Base-by-base conservation (phyloP, 1,139 yeast genomes). In the Blastobotrys petasosporus region DNA sequence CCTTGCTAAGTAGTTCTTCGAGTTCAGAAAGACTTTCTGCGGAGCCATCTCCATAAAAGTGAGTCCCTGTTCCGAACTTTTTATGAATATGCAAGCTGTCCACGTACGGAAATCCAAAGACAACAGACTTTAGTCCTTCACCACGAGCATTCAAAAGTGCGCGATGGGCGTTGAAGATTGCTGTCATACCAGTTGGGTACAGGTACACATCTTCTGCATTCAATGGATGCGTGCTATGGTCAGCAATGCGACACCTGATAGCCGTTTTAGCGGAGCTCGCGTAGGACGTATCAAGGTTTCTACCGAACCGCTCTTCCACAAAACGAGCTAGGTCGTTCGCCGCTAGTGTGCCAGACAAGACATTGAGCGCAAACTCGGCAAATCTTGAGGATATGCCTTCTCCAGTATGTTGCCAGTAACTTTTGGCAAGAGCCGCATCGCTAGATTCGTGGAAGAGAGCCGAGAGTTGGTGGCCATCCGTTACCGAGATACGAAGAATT, bases 381-480 rank as follows among this genome's bases (percentile, higher is more conserved):
- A 82, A 70, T 58, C 97, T 71, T 9, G 95, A 85, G 15, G 96
- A 85, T 37, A 92, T 77, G 10, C 96, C 96, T 64, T 92, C 97
- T 30, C 98, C 98, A 0, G 95, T 73, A 59, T 90, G 97, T 62
- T 90, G 97, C 98, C 98, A 92, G 66, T 85, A 92, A 56, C 79
- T 80, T 62, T 87, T 88, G 31, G 94, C 92, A 4, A 84, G 62
- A 1, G 77, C 65, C 53, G 71, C 79, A 43, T 76, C 77, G 2
- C 67, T 60, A 2, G 73, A 69, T 0, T 86, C 86, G 57, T 83
- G 82, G 55, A 92, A 84, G 2, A 87, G 86, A 29, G 80, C 85
- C 0, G 92, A 85, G 47, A 90, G 76, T 42, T 76, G 75, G 6
- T 90, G 77, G 51, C 80, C 90, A 34, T 75, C 79, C 11, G 75